These are phyloP conservation scores for Moesziomyces globuligerus DNA, from an alignment of 1,284 basidiomycete genomes.

Conservation along the genomic window DNA sequence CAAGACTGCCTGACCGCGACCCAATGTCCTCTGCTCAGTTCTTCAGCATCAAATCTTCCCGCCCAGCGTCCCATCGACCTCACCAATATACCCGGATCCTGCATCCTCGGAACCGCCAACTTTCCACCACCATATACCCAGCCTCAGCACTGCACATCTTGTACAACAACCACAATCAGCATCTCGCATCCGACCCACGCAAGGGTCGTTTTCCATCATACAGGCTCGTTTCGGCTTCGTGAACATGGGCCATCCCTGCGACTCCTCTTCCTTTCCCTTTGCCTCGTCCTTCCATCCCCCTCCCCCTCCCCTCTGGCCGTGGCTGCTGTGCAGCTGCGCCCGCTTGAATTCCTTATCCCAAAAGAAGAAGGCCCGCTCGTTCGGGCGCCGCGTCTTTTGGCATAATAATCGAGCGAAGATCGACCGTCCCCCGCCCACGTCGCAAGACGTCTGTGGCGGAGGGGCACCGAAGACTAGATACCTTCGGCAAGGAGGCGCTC, in stretches of 20 bases:
- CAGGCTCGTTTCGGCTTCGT: not conserved
- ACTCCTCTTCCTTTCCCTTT: not conserved
- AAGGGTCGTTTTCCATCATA: not conserved
- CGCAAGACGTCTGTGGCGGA: not conserved
- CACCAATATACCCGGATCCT: conserved; percentile 24
- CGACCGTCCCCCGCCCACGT: conserved; percentile 43
- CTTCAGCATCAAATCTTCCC: not conserved
- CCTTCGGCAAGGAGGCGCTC: conserved; percentile 47
- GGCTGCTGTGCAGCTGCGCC: conserved; percentile 8
- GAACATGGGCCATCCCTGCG: not conserved
- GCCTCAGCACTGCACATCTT: conserved; percentile 3
- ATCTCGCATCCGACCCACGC: conserved; percentile 2
- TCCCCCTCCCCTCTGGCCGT: not conserved
- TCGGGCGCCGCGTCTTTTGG: conserved; percentile 42
- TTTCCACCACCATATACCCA: conserved; percentile 6
- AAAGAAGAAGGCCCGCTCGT: conserved; percentile 36
- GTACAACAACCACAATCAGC: conserved; percentile 28
- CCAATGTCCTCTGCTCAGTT: no score
- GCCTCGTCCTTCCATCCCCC: not conserved
- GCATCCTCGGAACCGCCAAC: not conserved
- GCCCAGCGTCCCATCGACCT: not conserved
- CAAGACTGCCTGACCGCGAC: conserved; percentile 26
- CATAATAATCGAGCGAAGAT: conserved; percentile 55
- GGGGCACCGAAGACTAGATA: conserved; percentile 47
- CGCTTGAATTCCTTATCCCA: conserved; percentile 56